Conservation (phyloP, 495 filamentous ascomycete genomes). For the Xylaria venustula region DNA sequence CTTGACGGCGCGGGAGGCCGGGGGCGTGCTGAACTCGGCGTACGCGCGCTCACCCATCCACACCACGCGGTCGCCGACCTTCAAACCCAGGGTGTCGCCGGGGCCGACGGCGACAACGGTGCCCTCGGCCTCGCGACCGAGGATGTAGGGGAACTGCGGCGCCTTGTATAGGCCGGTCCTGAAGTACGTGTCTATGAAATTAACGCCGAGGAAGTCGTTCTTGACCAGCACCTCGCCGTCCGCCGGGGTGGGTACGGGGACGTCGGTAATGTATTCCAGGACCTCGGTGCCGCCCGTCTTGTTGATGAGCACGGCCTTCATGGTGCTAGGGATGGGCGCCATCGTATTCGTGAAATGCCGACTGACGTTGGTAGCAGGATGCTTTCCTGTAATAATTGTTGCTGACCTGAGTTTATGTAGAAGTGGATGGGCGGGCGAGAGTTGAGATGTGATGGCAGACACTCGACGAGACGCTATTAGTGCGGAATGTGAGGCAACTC, state of each 20-base stretch:
- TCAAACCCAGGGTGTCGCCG: constrained; percentile 42
- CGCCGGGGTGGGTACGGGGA: constrained; percentile 70
- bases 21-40: constrained; percentile 68
- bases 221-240: constrained; percentile 78
- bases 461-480: constrained; percentile 6
- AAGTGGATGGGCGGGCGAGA: neutral
- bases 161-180: constrained; percentile 81
- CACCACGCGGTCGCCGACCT: constrained; percentile 65
- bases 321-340: constrained; percentile 53
- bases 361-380: neutral
- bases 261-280: constrained; percentile 68
- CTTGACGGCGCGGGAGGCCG: constrained; percentile 55
- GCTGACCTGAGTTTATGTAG: neutral
- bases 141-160: constrained; percentile 68
- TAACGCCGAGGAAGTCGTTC: constrained; percentile 59
- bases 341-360: constrained; percentile 15
- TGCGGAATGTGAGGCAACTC: neutral
- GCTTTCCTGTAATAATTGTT: neutral
- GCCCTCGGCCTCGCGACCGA: constrained; percentile 76
- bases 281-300: constrained; percentile 78
- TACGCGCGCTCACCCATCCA: constrained; percentile 64
- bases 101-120: constrained; percentile 36
- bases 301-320: constrained; percentile 75
- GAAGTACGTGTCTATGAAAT: constrained; percentile 62
- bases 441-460: constrained; percentile 5